phyloP scores from a whole-genome alignment of 495 filamentous ascomycete genomes.

The Cercophora newfieldiana region DNA sequence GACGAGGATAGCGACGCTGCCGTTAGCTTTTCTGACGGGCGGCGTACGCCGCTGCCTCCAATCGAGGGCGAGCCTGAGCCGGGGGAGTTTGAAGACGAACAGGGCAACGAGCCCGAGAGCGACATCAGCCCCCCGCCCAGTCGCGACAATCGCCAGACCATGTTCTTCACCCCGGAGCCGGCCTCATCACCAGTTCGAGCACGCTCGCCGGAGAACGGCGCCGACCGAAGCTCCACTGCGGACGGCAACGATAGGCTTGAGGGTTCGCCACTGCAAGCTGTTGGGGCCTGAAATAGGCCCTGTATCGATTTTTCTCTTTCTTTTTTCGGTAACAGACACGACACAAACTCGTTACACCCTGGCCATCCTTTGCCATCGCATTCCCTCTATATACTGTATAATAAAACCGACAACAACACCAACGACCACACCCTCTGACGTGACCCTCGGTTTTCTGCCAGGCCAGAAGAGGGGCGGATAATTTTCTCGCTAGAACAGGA shows the following conservation, averaged over 20 bases:
- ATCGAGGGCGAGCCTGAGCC: slow-evolving; percentile 44
- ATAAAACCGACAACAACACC: background rate
- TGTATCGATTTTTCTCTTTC: background rate
- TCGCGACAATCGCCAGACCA: slow-evolving; percentile 34
- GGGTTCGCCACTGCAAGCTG: slow-evolving; percentile 42
- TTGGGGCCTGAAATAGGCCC: slow-evolving; percentile 44
- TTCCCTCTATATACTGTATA: background rate
- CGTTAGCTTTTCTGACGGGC: slow-evolving; percentile 56
- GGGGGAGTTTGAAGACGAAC: slow-evolving; percentile 15
- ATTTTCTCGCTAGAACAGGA: background rate
- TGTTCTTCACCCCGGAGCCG: slow-evolving; percentile 48
- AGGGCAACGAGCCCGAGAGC: slow-evolving; percentile 14
- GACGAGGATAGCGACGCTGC: slow-evolving; percentile 60
- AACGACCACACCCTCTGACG: background rate
- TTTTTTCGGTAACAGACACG: background rate
- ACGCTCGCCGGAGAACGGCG: slow-evolving; percentile 19
- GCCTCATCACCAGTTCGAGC: slow-evolving; percentile 35
- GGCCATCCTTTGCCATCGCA: slow-evolving; percentile 6
- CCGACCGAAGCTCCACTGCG: slow-evolving; percentile 12
- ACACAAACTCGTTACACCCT: background rate
- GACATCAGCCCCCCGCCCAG: slow-evolving; percentile 30
- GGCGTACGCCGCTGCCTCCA: slow-evolving; percentile 53
- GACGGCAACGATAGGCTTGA: slow-evolving; percentile 35
- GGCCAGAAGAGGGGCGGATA: background rate
- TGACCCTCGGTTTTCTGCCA: background rate